Percentiles rank a stretch among this genome's conserved stretches.
phyloP scores from a whole-genome alignment of 805 yeast genomes.

The Yarrowia yakushimensis region DNA sequence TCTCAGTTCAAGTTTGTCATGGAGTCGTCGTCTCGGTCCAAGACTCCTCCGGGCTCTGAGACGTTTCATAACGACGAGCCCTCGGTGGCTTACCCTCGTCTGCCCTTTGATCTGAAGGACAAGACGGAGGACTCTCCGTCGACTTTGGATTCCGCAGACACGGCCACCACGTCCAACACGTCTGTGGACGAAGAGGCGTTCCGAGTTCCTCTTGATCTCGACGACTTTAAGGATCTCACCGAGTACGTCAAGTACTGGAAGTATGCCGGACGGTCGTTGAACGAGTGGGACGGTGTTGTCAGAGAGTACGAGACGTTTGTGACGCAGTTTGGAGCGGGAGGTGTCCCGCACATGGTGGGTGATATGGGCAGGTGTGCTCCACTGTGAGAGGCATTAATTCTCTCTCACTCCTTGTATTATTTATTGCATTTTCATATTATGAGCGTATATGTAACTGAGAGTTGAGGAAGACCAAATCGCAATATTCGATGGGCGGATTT shows the following conservation, averaged over 20 bases:
- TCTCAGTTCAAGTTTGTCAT: slow-evolving; percentile 19
- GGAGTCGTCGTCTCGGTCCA: slow-evolving; percentile 18
- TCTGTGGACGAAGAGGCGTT: slow-evolving; percentile 12
- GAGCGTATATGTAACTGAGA: too few species aligned
- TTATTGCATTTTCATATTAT: too few species aligned
- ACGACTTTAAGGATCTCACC: slow-evolving; percentile 10
- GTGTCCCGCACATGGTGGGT: slow-evolving; percentile 20
- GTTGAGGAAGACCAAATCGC: too few species aligned
- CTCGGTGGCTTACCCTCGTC: not conserved
- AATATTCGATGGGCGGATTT: too few species aligned
- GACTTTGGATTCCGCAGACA: not conserved
- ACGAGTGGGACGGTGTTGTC: slow-evolving; percentile 42
- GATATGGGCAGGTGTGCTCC: slow-evolving; percentile 16
- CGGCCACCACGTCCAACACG: slow-evolving; percentile 8
- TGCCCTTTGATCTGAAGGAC: slow-evolving; percentile 20
- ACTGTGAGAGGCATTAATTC: too few species aligned
- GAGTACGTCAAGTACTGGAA: slow-evolving; percentile 37
- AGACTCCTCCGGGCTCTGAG: not conserved
- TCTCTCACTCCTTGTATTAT: too few species aligned
- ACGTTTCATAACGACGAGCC: not conserved
- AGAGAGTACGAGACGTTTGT: slow-evolving; percentile 40
- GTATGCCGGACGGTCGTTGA: slow-evolving; percentile 41
- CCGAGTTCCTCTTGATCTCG: not conserved
- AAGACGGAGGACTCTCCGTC: slow-evolving; percentile 19
- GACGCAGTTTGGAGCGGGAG: not conserved